Evolutionary conservation across 805 yeast genomes (phyloP), one percentile per base, ranked within the genome.

Genomic region (Priceomyces haplophilus): DNA sequence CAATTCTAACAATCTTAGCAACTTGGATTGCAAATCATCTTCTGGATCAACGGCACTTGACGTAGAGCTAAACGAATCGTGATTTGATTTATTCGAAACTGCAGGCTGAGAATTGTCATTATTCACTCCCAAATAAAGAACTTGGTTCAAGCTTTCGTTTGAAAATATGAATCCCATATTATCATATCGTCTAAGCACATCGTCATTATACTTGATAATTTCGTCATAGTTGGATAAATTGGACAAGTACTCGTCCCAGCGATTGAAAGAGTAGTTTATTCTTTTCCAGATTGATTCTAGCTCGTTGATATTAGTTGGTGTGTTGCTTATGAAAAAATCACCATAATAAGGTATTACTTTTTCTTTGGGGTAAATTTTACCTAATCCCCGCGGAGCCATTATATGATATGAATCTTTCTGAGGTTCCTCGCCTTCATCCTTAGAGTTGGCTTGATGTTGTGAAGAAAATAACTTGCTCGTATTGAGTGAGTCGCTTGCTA

Each of bases 271-370:
- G 41, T 82, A 80, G 44, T 78, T 74, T 3, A 89, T 79, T 38
- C 87, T 74, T 51, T 78, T 82, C 49, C 87, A 78, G 45, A 82
- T 77, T 36, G 78, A 74, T 45, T 83, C 86, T 48, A 85, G 76
- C 38, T 80, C 83, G 44, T 69, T 67, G 39, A 82, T 61, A 18
- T 72, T 67, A 3, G 60, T 43, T 2, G 53, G 42, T 20, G 45
- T 41, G 47, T 69, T 75, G 49, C 67, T 67, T 13, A 88, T 79
- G 7, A 80, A 70, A 49, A 90, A 69, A 58, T 90, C 98, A 8
- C 97, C 97, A 66, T 88, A 90, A 56, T 82, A 90, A 1, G 98
- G 96, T 36, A 91, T 81, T 10, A 86, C 95, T 42, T 80, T 78
- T 38, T 80, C 81, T 54, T 86, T 86, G 0, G 91, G 77, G 53